phyloP scores from a whole-genome alignment of 202 grass and related monocot species.

The Carex sylvatica region DNA sequence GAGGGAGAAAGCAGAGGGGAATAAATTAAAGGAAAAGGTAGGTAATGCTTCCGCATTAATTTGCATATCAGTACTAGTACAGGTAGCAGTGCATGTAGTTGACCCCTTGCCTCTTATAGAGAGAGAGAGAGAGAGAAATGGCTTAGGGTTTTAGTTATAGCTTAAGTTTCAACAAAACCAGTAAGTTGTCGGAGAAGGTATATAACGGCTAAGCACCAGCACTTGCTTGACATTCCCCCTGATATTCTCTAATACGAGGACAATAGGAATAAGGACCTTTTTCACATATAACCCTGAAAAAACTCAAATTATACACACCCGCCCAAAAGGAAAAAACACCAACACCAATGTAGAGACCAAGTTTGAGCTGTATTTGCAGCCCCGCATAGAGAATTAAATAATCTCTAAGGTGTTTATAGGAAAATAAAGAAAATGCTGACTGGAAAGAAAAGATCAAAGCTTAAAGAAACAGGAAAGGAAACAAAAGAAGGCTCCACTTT shows the following conservation, averaged over 20 bases:
- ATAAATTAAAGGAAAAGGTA: conserved; percentile 30
- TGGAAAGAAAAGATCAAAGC: conserved; percentile 21
- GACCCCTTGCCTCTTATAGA: conserved; percentile 22
- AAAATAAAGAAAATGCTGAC: conserved; percentile 18
- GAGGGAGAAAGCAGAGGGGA: conserved; percentile 11
- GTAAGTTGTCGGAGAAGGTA: conserved; percentile 11
- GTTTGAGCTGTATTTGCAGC: not conserved
- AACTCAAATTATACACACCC: not conserved
- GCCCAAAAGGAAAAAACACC: not conserved
- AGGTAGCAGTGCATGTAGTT: conserved; percentile 25
- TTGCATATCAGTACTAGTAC: conserved; percentile 31
- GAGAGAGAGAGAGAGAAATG: conserved; percentile 19
- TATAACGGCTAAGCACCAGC: conserved; percentile 19
- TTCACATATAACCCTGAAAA: not conserved
- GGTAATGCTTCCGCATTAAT: conserved; percentile 25
- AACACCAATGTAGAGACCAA: conserved; percentile 1
- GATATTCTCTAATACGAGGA: conserved; percentile 14
- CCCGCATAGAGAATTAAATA: not conserved
- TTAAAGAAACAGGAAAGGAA: conserved; percentile 15
- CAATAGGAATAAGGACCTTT: not conserved
- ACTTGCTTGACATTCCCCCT: conserved; percentile 5
- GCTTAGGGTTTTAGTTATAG: conserved; percentile 22
- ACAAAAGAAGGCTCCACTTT: conserved; percentile 32
- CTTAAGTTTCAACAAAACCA: conserved; percentile 32
- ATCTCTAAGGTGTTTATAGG: not conserved